These are phyloP conservation scores for Symbiodinium pilosum DNA, from an alignment of 73 alveolate genomes.

Conservation along the genomic window DNA sequence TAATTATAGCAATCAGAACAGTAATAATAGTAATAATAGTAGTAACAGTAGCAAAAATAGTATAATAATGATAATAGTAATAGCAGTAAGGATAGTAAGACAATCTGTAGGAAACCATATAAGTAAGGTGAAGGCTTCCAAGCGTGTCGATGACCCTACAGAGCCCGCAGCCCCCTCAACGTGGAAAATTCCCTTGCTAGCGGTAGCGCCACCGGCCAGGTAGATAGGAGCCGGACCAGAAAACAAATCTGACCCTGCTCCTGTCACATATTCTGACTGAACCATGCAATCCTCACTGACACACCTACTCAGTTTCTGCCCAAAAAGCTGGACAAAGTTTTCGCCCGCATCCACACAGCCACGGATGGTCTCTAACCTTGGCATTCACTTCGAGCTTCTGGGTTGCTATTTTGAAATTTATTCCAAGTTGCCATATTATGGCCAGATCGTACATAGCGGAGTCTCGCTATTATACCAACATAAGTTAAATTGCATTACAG, in stretches of 20 bases:
- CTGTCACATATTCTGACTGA: not conserved
- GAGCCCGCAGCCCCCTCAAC: not conserved
- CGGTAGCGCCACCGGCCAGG: too few species aligned
- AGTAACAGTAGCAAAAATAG: too few species aligned
- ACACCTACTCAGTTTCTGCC: too few species aligned
- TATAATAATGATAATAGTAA: too few species aligned
- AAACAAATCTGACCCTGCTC: not conserved
- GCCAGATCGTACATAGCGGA: too few species aligned
- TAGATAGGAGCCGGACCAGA: not conserved
- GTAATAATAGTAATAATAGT: too few species aligned
- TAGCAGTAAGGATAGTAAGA: too few species aligned
- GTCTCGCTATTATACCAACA: too few species aligned
- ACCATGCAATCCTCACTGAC: not conserved
- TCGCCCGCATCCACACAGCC: not conserved
- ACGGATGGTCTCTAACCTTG: constrained; percentile 3
- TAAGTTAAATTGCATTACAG: not conserved
- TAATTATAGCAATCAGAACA: too few species aligned
- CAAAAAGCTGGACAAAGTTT: not conserved
- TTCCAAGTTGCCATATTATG: not conserved
- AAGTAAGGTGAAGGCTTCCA: not conserved
- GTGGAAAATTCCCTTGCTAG: not conserved
- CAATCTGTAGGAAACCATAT: too few species aligned
- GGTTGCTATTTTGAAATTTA: not conserved
- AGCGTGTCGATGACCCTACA: not conserved
- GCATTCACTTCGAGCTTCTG: not conserved